Evolutionary conservation across 2,329 filamentous ascomycete species (phyloP), one percentile per base, ranked within the genome.

Genomic region (Sclerotiophoma versabilis): DNA sequence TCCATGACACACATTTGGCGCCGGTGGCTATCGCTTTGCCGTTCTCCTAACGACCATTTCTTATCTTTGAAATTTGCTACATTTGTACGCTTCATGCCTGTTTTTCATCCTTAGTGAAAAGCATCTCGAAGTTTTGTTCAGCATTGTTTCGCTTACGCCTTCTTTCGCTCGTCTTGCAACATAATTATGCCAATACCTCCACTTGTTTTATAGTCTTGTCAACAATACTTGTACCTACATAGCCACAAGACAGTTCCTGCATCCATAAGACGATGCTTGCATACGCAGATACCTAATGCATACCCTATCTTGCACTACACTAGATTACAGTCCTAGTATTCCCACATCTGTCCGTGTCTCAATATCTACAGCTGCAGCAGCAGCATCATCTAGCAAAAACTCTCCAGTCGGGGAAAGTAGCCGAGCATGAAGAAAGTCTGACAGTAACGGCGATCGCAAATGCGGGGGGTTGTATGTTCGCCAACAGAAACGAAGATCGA

Each of bases 31-130:
- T 36, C 12, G 20, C 20, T 37, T 29, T 49, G 27, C 22, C 45
- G 14, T 30, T 46, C 15, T 10, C 15, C n/a, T 46, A 42, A 49
- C 25, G 41, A 36, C 29, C 36, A 45, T 41, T 49, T 43, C 30
- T 25, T 22, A 43, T 33, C 32, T 44, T 14, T 5, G n/a, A 19
- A n/a, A 15, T 11, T 32, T 33, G 22, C 7, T 36, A 19, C 37
- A 33, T 44, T 6, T 39, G 44, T 32, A 38, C 17, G n/a, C 15
- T 6, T 27, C 33, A 30, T 4, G 27, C 11, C 27, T 4, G 4
- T 23, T 17, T 12, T 20, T 33, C 27, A n/a, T 37, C 30, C 19
- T 34, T 32, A 9, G 23, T 22, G 23, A 49, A 46, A 45, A 44
- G 39, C 39, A 41, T 45, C 5, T 29, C 14, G 17, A 23, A n/a